Evolutionary conservation across 164 flowering plant species (phyloP).

Genomic region (Cinnamomum chago): DNA sequence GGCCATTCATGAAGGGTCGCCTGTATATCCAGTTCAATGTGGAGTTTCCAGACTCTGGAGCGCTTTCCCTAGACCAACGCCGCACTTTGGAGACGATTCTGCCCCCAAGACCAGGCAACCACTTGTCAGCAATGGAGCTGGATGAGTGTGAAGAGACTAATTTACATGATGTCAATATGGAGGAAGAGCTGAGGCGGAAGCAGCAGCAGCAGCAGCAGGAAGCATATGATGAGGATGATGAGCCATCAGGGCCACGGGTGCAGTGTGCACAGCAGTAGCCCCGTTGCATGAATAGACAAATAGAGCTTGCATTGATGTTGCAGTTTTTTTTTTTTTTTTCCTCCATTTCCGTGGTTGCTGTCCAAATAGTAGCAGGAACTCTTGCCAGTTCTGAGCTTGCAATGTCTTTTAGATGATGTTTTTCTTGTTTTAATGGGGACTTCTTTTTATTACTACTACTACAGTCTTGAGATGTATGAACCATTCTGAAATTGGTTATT

Average conservation of each 20-base stretch:
- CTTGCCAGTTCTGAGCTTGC: background rate
- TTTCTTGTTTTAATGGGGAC: background rate
- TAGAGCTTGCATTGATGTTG: background rate
- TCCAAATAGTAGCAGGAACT: too few relatives aligned
- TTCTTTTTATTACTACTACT: too few relatives aligned
- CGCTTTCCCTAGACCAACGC: conserved; percentile 43
- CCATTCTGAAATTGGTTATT: background rate
- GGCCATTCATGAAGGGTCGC: conserved; percentile 66
- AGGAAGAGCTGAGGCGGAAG: conserved; percentile 53
- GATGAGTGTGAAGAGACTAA: conserved; percentile 68
- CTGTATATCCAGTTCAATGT: conserved; percentile 54
- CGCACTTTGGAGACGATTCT: conserved; percentile 32
- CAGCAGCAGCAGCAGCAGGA: conserved; percentile 42
- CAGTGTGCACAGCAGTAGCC: conserved; percentile 69
- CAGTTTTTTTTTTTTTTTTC: too few relatives aligned
- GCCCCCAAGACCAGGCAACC: conserved; percentile 28
- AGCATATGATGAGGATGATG: conserved; percentile 55
- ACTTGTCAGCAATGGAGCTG: conserved; percentile 42
- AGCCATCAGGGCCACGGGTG: conserved; percentile 36
- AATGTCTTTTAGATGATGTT: background rate
- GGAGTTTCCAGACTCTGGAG: conserved; percentile 56
- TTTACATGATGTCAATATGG: conserved; percentile 56
- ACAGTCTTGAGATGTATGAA: background rate
- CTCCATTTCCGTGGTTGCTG: background rate
- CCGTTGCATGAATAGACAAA: background rate